Conservation (phyloP, 495 filamentous ascomycete genomes). For the Viridothelium virens region DNA sequence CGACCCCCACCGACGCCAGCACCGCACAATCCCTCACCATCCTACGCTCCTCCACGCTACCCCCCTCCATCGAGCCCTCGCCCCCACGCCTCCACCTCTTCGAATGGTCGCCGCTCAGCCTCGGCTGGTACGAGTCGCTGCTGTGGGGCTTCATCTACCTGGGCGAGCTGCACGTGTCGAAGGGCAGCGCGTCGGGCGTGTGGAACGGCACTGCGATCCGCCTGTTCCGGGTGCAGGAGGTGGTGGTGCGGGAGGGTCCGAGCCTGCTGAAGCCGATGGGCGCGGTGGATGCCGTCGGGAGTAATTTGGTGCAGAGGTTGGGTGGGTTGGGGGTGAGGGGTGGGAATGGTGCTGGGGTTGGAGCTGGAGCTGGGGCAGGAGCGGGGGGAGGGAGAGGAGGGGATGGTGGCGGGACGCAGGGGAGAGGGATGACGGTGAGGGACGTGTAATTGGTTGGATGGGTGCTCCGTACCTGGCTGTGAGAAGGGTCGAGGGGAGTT, state of each 20-base stretch:
- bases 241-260: slow-evolving; percentile 61
- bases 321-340: slow-evolving; percentile 60
- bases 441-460: slow-evolving; percentile 7
- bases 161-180: slow-evolving; percentile 77
- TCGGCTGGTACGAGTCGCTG: slow-evolving; percentile 94
- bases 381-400: slow-evolving; percentile 14
- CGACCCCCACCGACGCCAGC: too few species aligned
- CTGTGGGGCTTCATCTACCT: slow-evolving; percentile 95
- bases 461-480: too few species aligned
- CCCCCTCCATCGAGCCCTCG: slow-evolving; percentile 3
- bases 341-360: slow-evolving; percentile 2
- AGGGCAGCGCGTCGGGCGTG: slow-evolving; percentile 74
- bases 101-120: slow-evolving; percentile 84
- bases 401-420: slow-evolving; percentile 15
- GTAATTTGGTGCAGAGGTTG: slow-evolving; percentile 79
- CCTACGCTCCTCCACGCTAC: not conserved
- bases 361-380: slow-evolving; percentile 13
- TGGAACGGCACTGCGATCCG: slow-evolving; percentile 89
- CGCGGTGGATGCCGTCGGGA: slow-evolving; percentile 92
- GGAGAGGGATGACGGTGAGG: slow-evolving; percentile 11
- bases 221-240: slow-evolving; percentile 84
- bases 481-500: not conserved
- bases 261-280: slow-evolving; percentile 76
- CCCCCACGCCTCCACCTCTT: slow-evolving; percentile 56
- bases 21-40: slow-evolving; percentile 19